These are phyloP conservation scores for Malus sieversii DNA, from an alignment of 306 rosid genomes.

Conservation along the genomic window DNA sequence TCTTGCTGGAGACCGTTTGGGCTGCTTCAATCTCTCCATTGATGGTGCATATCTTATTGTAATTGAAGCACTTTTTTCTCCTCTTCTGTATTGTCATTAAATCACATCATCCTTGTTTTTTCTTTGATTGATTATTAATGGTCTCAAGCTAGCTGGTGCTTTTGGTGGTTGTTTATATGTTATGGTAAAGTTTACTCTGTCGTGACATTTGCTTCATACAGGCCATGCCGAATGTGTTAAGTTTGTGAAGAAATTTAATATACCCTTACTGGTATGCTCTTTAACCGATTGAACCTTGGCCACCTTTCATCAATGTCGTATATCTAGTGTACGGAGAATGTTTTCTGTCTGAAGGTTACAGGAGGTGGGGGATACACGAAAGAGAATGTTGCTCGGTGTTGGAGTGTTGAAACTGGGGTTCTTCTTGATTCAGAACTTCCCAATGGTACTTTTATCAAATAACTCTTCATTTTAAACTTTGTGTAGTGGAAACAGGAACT, in stretches of 20 bases:
- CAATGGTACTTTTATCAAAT: conserved; percentile 48
- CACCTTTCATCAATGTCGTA: background rate
- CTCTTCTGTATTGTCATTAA: background rate
- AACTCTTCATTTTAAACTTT: background rate
- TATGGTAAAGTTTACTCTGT: conserved; percentile 10
- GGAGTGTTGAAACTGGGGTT: conserved; percentile 96
- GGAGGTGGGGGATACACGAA: conserved; percentile 99
- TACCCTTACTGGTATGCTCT: conserved; percentile 81
- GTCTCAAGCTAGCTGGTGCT: background rate
- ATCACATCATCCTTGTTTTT: background rate
- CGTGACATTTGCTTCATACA: conserved; percentile 23
- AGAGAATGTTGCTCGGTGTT: conserved; percentile 98
- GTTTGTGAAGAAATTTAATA: conserved; percentile 83
- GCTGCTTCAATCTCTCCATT: conserved; percentile 99
- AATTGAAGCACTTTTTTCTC: conserved; percentile 22
- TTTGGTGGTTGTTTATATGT: background rate
- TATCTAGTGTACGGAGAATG: conserved; percentile 12
- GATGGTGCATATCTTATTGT: conserved; percentile 77
- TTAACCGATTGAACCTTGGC: background rate
- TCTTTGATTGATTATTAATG: background rate
- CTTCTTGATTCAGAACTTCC: conserved; percentile 93
- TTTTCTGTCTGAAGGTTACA: conserved; percentile 58
- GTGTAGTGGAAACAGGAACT: background rate
- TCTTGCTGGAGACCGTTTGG: conserved; percentile 97
- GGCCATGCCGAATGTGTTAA: conserved; percentile 97